A percentile compares a stretch with the other conserved stretches of the same genome.
These are phyloP conservation scores for Oemleria cerasiformis DNA, from an alignment of 306 rosid genomes.

Conservation along the genomic window DNA sequence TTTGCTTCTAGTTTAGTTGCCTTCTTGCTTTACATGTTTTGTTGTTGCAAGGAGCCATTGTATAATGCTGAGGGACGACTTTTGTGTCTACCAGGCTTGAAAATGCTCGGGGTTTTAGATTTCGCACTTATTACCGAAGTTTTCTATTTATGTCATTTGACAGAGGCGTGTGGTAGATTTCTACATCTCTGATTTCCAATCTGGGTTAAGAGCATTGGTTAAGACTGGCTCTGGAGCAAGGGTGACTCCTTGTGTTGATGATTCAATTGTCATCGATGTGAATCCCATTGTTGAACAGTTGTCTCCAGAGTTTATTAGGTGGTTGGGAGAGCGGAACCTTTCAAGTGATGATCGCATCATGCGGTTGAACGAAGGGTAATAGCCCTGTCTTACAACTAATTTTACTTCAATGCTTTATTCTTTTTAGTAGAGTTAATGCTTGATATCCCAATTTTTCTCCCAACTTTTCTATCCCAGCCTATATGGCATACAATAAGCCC, in stretches of 20 bases:
- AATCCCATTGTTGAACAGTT: conserved; percentile 71
- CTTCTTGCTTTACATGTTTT: background rate
- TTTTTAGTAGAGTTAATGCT: background rate
- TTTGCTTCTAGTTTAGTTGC: background rate
- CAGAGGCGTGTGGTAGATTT: conserved; percentile 97
- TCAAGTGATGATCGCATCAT: conserved; percentile 77
- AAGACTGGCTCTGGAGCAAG: conserved; percentile 91
- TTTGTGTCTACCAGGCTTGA: background rate
- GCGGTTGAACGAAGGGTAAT: conserved; percentile 94
- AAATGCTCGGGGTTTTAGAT: conserved; percentile 8
- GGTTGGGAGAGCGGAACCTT: conserved; percentile 89
- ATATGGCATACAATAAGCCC: no score
- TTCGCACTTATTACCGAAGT: conserved; percentile 25
- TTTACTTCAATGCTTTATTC: background rate
- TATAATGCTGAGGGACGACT: background rate
- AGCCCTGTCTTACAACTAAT: conserved; percentile 10
- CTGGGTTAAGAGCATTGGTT: conserved; percentile 96
- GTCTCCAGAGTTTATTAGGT: conserved; percentile 74
- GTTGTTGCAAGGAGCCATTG: background rate
- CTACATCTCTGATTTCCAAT: conserved; percentile 98
- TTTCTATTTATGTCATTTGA: conserved; percentile 27
- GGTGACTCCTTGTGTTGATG: conserved; percentile 91
- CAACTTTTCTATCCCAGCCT: no score
- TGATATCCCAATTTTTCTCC: no score
- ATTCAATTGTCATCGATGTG: conserved; percentile 60